phyloP scores from a whole-genome alignment of 2,329 filamentous ascomycete genomes.

The Zasmidium cellare region DNA sequence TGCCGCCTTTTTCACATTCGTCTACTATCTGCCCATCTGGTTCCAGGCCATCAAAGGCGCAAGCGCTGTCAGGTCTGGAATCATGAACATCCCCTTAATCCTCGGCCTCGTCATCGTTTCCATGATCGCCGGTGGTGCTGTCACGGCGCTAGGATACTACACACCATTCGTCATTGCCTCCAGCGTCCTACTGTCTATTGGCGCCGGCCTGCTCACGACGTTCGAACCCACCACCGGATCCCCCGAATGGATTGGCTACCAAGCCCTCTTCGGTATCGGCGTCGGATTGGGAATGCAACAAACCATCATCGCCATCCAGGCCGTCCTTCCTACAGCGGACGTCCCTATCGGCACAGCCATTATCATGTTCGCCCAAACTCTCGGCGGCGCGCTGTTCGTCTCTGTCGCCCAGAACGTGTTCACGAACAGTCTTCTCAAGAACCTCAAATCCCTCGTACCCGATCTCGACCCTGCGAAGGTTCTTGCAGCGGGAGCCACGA shows the following conservation, averaged over 20 bases:
- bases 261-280: slow-evolving; percentile 39
- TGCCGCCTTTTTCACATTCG: slow-evolving; percentile 41
- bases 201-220: slow-evolving; percentile 48
- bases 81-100: slow-evolving; percentile 50
- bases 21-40: slow-evolving; percentile 49
- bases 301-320: slow-evolving; percentile 47
- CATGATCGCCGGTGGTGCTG: slow-evolving; percentile 33
- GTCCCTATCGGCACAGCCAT: slow-evolving; percentile 50
- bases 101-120: slow-evolving; percentile 14
- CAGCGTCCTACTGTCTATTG: slow-evolving; percentile 45
- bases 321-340: slow-evolving; percentile 43
- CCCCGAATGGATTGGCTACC: slow-evolving; percentile 41
- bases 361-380: slow-evolving; percentile 50
- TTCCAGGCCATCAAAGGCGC: slow-evolving; percentile 53
- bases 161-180: slow-evolving; percentile 50
- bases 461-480: slow-evolving; percentile 46
- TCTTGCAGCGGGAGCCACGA: slow-evolving; percentile 55
- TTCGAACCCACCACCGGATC: slow-evolving; percentile 41
- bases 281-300: slow-evolving; percentile 52
- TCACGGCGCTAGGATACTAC: slow-evolving; percentile 50
- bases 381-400: slow-evolving; percentile 52
- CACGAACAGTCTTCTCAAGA: slow-evolving; percentile 49
- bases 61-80: slow-evolving; percentile 38
- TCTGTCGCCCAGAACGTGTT: slow-evolving; percentile 53
- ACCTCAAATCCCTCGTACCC: slow-evolving; percentile 39